phyloP scores from a whole-genome alignment of 2,329 filamentous ascomycete genomes.

The Ophiocordyceps camponoti-floridani region DNA sequence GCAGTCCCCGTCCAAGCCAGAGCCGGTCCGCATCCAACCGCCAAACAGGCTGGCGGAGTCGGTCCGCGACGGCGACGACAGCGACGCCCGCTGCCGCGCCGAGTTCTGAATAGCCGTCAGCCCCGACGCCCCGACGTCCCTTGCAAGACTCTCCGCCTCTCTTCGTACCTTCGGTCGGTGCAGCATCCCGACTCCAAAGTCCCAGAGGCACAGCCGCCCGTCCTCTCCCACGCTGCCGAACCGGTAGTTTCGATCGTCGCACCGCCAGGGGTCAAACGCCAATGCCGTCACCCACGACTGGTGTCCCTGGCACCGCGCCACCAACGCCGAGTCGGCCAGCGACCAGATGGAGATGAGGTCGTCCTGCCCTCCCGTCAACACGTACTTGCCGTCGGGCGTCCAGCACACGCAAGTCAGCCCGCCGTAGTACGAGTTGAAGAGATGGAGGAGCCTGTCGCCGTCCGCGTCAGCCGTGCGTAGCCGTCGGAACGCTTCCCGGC shows the following conservation, averaged over 20 bases:
- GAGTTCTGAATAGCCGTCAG: constrained; percentile 4
- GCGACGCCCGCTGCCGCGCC: constrained; percentile 27
- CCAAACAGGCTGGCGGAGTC: constrained; percentile 44
- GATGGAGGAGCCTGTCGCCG: constrained; percentile 50
- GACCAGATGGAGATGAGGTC: constrained; percentile 96
- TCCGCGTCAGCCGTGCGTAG: constrained; percentile 2
- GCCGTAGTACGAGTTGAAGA: constrained; percentile 86
- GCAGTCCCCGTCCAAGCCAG: constrained; percentile 37
- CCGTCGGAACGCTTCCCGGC: background rate
- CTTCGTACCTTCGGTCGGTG: constrained; percentile 65
- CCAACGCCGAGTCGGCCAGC: constrained; percentile 61
- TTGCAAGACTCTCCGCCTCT: background rate
- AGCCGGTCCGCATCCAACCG: constrained; percentile 50
- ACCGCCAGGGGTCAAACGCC: constrained; percentile 92
- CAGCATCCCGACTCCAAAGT: constrained; percentile 94
- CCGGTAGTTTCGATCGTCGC: constrained; percentile 85
- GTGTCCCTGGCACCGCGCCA: constrained; percentile 87
- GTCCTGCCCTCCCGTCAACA: constrained; percentile 88
- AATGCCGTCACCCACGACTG: constrained; percentile 90
- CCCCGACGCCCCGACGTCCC: background rate
- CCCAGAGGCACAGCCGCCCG: constrained; percentile 79
- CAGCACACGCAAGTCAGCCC: constrained; percentile 87
- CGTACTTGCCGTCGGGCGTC: constrained; percentile 93
- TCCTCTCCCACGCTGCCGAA: constrained; percentile 96
- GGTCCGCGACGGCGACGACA: constrained; percentile 35